A percentile compares a stretch with the other conserved stretches of the same genome.
Conservation (phyloP, 2,329 filamentous ascomycete genomes). For the Nigrospora osmanthi region DNA sequence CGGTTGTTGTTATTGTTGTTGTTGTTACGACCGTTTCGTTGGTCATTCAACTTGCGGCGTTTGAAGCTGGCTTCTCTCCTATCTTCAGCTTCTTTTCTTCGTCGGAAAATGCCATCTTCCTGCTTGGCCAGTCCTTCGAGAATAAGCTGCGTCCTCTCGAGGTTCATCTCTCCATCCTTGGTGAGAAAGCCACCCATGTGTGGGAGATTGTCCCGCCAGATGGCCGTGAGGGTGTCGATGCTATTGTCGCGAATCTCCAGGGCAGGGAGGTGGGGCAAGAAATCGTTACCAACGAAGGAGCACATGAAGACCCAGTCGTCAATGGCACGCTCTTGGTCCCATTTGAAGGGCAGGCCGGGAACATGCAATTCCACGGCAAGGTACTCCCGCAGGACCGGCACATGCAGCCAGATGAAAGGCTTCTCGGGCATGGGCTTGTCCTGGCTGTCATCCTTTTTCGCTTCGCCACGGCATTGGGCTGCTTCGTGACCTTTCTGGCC, state of each 20-base stretch:
- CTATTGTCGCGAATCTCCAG: constrained; percentile 95
- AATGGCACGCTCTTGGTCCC: constrained; percentile 87
- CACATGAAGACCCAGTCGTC: constrained; percentile 99
- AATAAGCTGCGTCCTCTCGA: constrained; percentile 81
- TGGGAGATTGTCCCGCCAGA: constrained; percentile 90
- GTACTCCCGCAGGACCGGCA: constrained; percentile 86
- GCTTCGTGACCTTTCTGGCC: constrained; percentile 89
- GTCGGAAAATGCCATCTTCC: constrained; percentile 87
- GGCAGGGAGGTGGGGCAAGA: constrained; percentile 93
- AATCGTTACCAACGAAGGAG: constrained; percentile 98
- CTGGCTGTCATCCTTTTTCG: constrained; percentile 73
- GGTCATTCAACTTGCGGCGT: constrained; percentile 65
- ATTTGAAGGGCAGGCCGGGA: constrained; percentile 74
- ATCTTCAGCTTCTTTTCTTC: constrained; percentile 80
- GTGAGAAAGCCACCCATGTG: constrained; percentile 93
- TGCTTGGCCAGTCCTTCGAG: constrained; percentile 82
- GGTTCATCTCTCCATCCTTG: constrained; percentile 86
- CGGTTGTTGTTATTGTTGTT: constrained; percentile 20
- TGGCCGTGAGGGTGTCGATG: constrained; percentile 91
- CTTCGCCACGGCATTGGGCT: constrained; percentile 72
- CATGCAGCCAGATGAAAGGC: constrained; percentile 97
- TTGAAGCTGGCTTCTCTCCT: constrained; percentile 73
- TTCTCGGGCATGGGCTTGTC: constrained; percentile 64
- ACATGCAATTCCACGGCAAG: constrained; percentile 83
- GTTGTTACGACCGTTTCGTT: constrained; percentile 25